phyloP scores from a whole-genome alignment of 768 basidiomycete genomes.

The Lactifluus volemus region DNA sequence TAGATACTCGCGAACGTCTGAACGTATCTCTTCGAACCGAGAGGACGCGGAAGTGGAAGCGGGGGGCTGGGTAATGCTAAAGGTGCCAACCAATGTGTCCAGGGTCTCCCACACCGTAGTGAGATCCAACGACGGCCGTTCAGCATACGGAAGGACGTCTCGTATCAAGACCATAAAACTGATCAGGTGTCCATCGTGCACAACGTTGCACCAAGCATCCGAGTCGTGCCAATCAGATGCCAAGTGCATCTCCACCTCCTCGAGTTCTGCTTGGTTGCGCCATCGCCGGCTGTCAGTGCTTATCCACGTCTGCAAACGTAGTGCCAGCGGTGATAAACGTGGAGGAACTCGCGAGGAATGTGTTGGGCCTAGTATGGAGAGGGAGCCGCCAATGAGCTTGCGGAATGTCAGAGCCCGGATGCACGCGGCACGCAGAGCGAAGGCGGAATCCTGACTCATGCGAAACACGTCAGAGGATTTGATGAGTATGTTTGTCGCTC shows the following conservation, averaged over 20 bases:
- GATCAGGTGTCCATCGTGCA: not conserved
- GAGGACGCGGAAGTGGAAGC: not conserved
- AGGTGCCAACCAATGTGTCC: not conserved
- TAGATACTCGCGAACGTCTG: not conserved
- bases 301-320: not conserved
- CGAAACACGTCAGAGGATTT: not conserved
- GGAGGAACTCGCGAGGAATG: not conserved
- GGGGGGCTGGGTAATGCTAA: not conserved
- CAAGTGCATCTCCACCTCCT: not conserved
- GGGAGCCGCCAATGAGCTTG: not conserved
- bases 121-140: not conserved
- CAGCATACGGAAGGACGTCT: not conserved
- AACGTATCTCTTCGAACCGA: constrained; percentile 1
- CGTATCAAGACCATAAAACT: constrained; percentile 1
- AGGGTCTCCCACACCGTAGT: not conserved
- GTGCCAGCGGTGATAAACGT: not conserved
- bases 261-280: not conserved
- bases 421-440: not conserved
- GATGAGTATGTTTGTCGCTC: not conserved
- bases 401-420: constrained; percentile 1
- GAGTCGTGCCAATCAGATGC: not conserved
- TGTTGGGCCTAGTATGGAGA: not conserved
- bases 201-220: not conserved
- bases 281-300: not conserved
- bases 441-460: not conserved